Conservation (phyloP, 441 rosid genomes). For the Croton laevigatus region DNA sequence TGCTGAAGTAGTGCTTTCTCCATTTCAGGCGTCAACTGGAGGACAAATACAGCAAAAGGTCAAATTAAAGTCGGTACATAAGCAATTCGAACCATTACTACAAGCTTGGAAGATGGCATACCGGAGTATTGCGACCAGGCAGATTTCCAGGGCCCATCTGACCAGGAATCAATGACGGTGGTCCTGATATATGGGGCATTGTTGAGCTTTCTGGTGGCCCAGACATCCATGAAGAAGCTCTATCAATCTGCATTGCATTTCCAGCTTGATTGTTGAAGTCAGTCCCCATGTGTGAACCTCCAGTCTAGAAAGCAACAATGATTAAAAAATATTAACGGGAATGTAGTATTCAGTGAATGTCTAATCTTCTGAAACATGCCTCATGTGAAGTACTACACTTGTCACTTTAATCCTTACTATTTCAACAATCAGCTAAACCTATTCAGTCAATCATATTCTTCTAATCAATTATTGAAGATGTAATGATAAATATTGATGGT, state of each 20-base stretch:
- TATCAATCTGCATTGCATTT: conserved; percentile 56
- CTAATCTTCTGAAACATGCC: neutral
- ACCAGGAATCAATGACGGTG: conserved; percentile 43
- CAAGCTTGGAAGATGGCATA: conserved; percentile 15
- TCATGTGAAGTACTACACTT: neutral
- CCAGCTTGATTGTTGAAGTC: conserved; percentile 64
- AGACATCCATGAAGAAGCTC: conserved; percentile 78
- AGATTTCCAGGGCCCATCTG: conserved; percentile 64
- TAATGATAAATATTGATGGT: neutral
- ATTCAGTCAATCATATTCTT: neutral
- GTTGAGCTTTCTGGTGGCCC: conserved; percentile 54
- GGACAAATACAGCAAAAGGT: conserved; percentile 10
- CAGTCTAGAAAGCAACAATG: conserved; percentile 39
- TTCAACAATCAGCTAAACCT: neutral
- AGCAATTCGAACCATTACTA: neutral
- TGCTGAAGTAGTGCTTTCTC: conserved; percentile 94
- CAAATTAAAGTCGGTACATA: conserved; percentile 10
- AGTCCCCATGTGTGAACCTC: conserved; percentile 57
- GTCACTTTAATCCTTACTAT: neutral
- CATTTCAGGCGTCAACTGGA: conserved; percentile 88
- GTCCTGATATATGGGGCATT: conserved; percentile 51
- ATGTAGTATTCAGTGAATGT: neutral
- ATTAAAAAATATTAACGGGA: neutral
- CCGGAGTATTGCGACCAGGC: conserved; percentile 55
- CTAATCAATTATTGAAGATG: neutral